Base-by-base conservation (phyloP, 306 rosid species). In the Carpinus viminea region DNA sequence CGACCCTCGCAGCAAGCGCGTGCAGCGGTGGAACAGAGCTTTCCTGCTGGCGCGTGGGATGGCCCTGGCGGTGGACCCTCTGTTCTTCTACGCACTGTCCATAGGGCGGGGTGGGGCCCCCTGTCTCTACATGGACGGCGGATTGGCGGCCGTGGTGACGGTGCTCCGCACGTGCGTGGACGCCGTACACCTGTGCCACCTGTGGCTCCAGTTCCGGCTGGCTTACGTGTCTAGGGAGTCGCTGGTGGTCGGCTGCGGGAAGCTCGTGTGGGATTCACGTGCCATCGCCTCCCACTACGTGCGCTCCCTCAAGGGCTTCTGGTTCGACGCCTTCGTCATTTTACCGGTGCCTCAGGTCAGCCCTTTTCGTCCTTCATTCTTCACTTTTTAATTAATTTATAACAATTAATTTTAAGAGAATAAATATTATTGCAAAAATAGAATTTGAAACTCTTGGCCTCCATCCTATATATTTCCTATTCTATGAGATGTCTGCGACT, bases 211-310 rank as follows among this genome's bases (percentile, higher is more conserved):
- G 82, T 93, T 95, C 78, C 82, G 91, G 74, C 72, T 89, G 24
- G 98, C 99, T 4, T 95, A 93, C 79, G 98, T 95, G 26, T 95
- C 99, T 16, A 83, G 87, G 21, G 99, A 95, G 75, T 91, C 97
- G 17, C 86, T 95, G 57, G 98, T 93, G 3, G 93, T 95, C 7
- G 99, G 99, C 10, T 95, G 99, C 56, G 99, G 99, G 78, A 95
- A 95, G 79, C 97, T 95, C 41, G 98, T 95, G 80, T 95, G 99
- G 99, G 97, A 95, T 82, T 68, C 96, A 57, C 92, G 92, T 74
- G 93, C 86, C 52, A 90, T 95, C 52, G 97, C 99, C 9, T 75
- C 85, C 8, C 97, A 95, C 66, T 93, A 93, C 38, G 62, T 93
- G 4, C 81, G 88, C n/a, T 93, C 96, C 0, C 43, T 91, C 20